phyloP scores from a whole-genome alignment of 2,329 filamentous ascomycete genomes.

The Nothomitra cinnamomea region DNA sequence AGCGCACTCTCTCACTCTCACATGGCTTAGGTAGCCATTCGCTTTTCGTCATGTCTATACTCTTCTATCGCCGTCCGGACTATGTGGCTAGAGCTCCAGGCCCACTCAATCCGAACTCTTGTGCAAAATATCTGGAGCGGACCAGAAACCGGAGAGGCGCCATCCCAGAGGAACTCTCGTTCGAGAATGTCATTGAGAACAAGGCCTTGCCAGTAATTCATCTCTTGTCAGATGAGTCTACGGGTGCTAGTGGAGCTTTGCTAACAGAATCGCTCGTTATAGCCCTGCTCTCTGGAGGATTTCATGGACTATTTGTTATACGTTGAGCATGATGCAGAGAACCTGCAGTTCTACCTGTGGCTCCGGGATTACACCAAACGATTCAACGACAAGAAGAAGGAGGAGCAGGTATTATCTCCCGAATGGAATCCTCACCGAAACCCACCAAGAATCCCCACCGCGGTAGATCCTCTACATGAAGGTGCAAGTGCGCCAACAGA shows the following conservation, averaged over 20 bases:
- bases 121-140: conserved; percentile 6
- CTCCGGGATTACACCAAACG: conserved; percentile 9
- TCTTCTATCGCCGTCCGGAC: conserved; percentile 18
- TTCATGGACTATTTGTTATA: conserved; percentile 14
- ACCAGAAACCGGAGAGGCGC: conserved; percentile 7
- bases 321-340: conserved; percentile 14
- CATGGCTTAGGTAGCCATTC: background rate
- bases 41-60: conserved; percentile 14
- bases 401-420: conserved; percentile 22
- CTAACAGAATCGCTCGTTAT: conserved; percentile 3
- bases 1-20: background rate
- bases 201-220: conserved; percentile 9
- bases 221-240: background rate
- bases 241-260: background rate
- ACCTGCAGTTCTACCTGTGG: conserved; percentile 16
- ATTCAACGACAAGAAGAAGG: conserved; percentile 11
- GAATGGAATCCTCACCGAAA: conserved; percentile 10
- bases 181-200: conserved; percentile 12
- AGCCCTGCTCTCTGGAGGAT: conserved; percentile 11
- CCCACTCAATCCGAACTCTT: conserved; percentile 12
- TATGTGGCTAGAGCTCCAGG: conserved; percentile 12
- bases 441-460: background rate
- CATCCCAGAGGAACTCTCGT: conserved; percentile 13
- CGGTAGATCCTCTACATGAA: too few relatives aligned
- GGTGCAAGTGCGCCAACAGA: conserved; percentile 20